phyloP scores from a whole-genome alignment of 2,329 filamentous ascomycete species.

The Arthrobotrys conoides region DNA sequence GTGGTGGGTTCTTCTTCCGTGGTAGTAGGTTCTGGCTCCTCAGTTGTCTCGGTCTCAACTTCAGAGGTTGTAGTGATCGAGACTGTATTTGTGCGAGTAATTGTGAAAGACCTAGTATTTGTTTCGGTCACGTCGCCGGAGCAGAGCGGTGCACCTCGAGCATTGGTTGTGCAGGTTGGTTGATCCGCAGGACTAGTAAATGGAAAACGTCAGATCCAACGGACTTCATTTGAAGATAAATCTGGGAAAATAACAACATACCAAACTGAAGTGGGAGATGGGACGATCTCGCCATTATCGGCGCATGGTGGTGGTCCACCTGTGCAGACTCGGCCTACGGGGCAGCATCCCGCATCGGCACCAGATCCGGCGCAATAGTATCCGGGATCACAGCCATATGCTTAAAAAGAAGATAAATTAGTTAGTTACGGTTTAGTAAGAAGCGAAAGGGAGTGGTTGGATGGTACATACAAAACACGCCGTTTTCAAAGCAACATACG shows the following conservation, averaged over 20 bases:
- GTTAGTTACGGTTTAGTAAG: background rate
- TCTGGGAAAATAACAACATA: background rate
- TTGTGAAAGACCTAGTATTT: background rate
- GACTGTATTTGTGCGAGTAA: background rate
- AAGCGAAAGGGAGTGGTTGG: background rate
- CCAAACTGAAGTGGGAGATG: constrained; percentile 18
- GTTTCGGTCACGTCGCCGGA: background rate
- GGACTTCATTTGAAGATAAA: background rate
- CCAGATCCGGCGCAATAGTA: constrained; percentile 23
- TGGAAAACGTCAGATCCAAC: background rate
- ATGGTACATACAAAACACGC: constrained; percentile 29
- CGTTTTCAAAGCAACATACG: constrained; percentile 38
- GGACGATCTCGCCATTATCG: background rate
- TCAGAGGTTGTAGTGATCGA: constrained; percentile 3
- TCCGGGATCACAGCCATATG: constrained; percentile 13
- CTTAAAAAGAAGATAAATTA: background rate
- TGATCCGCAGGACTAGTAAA: constrained; percentile 16
- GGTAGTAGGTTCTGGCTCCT: background rate
- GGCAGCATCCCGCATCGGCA: constrained; percentile 38
- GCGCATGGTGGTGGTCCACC: constrained; percentile 33
- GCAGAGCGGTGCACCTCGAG: constrained; percentile 21
- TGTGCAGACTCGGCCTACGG: constrained; percentile 20
- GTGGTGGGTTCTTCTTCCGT: background rate
- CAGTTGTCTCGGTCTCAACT: background rate
- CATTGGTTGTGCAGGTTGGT: constrained; percentile 25